Evolutionary conservation across 2,329 filamentous ascomycete genomes (phyloP).

Genomic region (Sclerotinia minor): DNA sequence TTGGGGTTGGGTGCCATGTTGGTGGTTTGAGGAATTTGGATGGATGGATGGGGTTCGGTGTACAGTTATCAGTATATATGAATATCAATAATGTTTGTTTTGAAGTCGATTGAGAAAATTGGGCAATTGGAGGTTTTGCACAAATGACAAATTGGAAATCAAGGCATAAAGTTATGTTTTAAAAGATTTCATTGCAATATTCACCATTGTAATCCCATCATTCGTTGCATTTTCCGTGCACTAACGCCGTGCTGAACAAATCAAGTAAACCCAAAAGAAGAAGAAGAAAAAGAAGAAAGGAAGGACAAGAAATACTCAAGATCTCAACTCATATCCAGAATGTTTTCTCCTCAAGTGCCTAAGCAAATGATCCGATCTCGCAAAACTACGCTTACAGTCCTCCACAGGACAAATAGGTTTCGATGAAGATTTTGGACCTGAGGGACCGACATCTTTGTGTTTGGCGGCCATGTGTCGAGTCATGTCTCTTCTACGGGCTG

Average conservation of each 20-base stretch:
- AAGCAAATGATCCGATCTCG: slow-evolving; percentile 16
- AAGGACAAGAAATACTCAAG: slow-evolving; percentile 6
- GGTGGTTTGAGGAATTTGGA: background rate
- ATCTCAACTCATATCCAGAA: background rate
- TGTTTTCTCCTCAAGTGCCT: slow-evolving; percentile 17
- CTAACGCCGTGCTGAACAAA: slow-evolving; percentile 5
- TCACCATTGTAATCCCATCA: no score
- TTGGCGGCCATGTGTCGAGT: slow-evolving; percentile 12
- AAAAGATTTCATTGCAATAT: no score
- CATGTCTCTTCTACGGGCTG: slow-evolving; percentile 19
- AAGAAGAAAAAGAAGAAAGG: background rate
- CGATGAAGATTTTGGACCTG: background rate
- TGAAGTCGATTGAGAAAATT: background rate
- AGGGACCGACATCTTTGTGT: background rate
- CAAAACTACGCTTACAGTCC: slow-evolving; percentile 1
- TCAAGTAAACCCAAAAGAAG: background rate
- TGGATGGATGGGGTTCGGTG: background rate
- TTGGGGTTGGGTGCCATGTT: slow-evolving; percentile 18
- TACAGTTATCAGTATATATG: background rate
- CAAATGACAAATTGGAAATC: background rate
- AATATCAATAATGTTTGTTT: slow-evolving; percentile 14
- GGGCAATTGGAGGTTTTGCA: background rate
- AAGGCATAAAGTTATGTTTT: background rate
- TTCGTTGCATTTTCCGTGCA: no score
- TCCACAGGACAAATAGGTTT: slow-evolving; percentile 13